Percentiles rank a stretch among this genome's conserved stretches.
These are phyloP conservation scores for Orbilia quercus DNA, from an alignment of 2,329 filamentous ascomycete genomes.

Conservation along the genomic window DNA sequence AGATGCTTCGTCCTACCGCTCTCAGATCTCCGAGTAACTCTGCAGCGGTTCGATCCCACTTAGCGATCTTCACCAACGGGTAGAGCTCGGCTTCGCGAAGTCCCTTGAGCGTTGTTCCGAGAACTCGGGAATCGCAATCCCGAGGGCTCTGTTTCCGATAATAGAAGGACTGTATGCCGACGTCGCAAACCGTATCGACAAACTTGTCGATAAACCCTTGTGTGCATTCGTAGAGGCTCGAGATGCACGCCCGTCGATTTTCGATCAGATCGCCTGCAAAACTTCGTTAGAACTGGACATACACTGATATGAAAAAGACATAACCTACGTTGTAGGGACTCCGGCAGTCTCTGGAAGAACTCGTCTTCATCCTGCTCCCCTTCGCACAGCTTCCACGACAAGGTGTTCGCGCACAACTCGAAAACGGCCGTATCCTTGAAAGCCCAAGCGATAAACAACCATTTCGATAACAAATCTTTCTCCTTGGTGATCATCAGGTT, in stretches of 20 bases:
- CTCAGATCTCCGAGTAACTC: slow-evolving; percentile 39
- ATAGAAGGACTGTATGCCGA: slow-evolving; percentile 53
- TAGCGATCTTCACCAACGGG: slow-evolving; percentile 48
- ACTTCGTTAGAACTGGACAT: slow-evolving; percentile 2
- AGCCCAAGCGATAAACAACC: slow-evolving; percentile 53
- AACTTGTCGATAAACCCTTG: slow-evolving; percentile 55
- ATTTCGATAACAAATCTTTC: slow-evolving; percentile 51
- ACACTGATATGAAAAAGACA: background rate
- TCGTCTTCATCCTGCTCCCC: slow-evolving; percentile 54
- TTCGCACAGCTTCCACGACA: slow-evolving; percentile 52
- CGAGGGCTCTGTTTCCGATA: slow-evolving; percentile 54
- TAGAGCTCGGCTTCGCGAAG: slow-evolving; percentile 52
- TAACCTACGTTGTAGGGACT: slow-evolving; percentile 48
- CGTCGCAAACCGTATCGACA: slow-evolving; percentile 50
- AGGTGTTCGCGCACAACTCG: slow-evolving; percentile 44
- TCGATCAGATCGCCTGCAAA: slow-evolving; percentile 41
- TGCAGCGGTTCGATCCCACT: slow-evolving; percentile 44
- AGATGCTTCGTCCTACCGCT: slow-evolving; percentile 49
- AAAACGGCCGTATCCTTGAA: slow-evolving; percentile 50
- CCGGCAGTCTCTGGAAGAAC: slow-evolving; percentile 54
- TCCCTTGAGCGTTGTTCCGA: slow-evolving; percentile 53
- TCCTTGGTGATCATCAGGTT: slow-evolving; percentile 52
- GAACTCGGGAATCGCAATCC: slow-evolving; percentile 51
- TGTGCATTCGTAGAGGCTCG: slow-evolving; percentile 47
- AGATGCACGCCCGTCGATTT: slow-evolving; percentile 43